A percentile compares a stretch with the other conserved stretches of the same genome.
Evolutionary conservation across 441 rosid species (phyloP).

Genomic region (Corymbia citriodora): DNA sequence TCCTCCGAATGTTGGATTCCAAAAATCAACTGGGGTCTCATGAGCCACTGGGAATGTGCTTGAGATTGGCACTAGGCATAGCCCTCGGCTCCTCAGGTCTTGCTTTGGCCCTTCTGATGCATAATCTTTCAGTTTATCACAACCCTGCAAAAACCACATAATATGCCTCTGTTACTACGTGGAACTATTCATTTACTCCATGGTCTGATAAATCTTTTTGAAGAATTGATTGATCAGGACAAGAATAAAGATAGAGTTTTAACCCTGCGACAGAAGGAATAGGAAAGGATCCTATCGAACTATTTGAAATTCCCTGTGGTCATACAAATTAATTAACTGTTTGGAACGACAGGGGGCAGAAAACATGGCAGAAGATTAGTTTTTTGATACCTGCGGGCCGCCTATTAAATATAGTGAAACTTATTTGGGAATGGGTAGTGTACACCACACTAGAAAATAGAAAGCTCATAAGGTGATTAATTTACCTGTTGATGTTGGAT

Average conservation of each 20-base stretch:
- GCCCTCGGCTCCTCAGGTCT: slow-evolving; percentile 54
- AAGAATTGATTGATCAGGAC: background rate
- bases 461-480: background rate
- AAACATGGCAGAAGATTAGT: background rate
- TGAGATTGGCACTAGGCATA: slow-evolving; percentile 58
- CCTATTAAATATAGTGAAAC: background rate
- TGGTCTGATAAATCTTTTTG: background rate
- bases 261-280: background rate
- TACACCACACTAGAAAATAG: background rate
- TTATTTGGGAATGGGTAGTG: background rate
- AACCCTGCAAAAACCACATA: slow-evolving; percentile 5
- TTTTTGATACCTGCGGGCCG: background rate
- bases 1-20: slow-evolving; percentile 70
- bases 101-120: slow-evolving; percentile 15
- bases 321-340: background rate
- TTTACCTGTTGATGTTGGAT: slow-evolving; percentile 57
- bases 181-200: background rate
- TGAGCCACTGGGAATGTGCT: slow-evolving; percentile 61
- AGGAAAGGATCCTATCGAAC: background rate
- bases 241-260: background rate
- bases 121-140: slow-evolving; percentile 10
- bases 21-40: slow-evolving; percentile 60
- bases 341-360: background rate
- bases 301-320: background rate
- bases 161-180: background rate